Evolutionary conservation across 768 basidiomycete genomes (phyloP).

Genomic region (Cystobasidiopsis lactophilus): DNA sequence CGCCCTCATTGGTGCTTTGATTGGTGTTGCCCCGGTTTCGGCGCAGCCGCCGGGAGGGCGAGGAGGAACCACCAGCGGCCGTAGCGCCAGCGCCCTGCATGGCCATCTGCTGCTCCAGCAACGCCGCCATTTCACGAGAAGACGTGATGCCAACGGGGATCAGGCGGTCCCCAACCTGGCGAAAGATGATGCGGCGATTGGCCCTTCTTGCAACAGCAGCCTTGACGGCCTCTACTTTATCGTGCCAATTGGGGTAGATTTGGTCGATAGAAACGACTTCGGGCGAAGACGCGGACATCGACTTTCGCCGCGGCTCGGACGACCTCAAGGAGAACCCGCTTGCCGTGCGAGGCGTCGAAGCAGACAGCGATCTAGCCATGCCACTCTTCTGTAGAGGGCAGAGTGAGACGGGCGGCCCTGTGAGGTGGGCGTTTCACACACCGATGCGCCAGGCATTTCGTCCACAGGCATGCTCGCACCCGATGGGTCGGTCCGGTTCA

Average conservation of each 20-base stretch:
- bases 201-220: slow-evolving; percentile 91
- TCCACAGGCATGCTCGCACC: background rate
- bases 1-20: background rate
- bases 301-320: slow-evolving; percentile 8
- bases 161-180: slow-evolving; percentile 89
- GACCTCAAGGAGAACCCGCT: background rate
- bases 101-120: slow-evolving; percentile 8
- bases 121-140: slow-evolving; percentile 39
- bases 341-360: background rate
- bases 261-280: slow-evolving; percentile 39
- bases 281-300: slow-evolving; percentile 6
- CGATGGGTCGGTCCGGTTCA: background rate
- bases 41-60: background rate
- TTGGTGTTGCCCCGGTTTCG: slow-evolving; percentile 2
- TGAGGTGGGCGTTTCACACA: too few relatives aligned
- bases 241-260: slow-evolving; percentile 95
- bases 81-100: background rate
- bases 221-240: slow-evolving; percentile 75
- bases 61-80: slow-evolving; percentile 6
- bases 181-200: slow-evolving; percentile 89
- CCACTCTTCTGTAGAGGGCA: too few relatives aligned
- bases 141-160: slow-evolving; percentile 93
- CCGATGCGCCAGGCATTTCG: too few relatives aligned
- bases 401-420: too few relatives aligned
- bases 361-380: too few relatives aligned